Evolutionary conservation across 345 rosid genomes (phyloP).

Genomic region (Heritiera littoralis): DNA sequence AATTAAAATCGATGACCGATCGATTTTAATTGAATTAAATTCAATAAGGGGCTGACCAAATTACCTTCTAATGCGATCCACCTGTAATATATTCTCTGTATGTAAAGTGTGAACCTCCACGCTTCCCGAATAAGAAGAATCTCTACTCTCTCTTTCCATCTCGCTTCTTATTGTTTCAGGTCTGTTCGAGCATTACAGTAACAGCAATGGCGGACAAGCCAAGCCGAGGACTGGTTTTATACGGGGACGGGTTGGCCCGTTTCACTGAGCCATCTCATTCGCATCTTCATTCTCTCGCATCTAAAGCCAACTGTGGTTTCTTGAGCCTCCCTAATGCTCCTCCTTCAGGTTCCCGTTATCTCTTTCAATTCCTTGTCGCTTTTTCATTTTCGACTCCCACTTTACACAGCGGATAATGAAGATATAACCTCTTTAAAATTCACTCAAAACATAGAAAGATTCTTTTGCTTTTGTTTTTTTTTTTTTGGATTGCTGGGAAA

Average conservation of each 20-base stretch:
- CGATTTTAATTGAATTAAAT: no score
- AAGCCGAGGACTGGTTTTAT: conserved; percentile 72
- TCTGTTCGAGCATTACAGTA: neutral
- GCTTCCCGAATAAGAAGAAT: neutral
- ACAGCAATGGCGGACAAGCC: conserved; percentile 89
- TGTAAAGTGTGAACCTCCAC: neutral
- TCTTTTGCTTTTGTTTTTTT: neutral
- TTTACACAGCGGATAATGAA: neutral
- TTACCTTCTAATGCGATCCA: neutral
- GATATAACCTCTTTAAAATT: neutral
- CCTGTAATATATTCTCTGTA: neutral
- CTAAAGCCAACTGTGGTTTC: conserved; percentile 64
- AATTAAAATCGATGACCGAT: no score
- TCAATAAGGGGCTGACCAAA: no score
- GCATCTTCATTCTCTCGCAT: conserved; percentile 75
- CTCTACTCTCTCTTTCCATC: neutral
- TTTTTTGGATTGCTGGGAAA: neutral
- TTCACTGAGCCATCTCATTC: conserved; percentile 48
- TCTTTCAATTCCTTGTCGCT: neutral
- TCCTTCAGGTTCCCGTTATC: conserved; percentile 55
- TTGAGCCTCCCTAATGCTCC: conserved; percentile 78
- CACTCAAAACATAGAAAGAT: neutral
- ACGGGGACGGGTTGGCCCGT: conserved; percentile 84
- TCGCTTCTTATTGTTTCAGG: neutral
- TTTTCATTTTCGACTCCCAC: neutral